Percentiles rank a stretch among this genome's conserved stretches.
Evolutionary conservation across 306 rosid species (phyloP).

Genomic region (Castanospermum australe): DNA sequence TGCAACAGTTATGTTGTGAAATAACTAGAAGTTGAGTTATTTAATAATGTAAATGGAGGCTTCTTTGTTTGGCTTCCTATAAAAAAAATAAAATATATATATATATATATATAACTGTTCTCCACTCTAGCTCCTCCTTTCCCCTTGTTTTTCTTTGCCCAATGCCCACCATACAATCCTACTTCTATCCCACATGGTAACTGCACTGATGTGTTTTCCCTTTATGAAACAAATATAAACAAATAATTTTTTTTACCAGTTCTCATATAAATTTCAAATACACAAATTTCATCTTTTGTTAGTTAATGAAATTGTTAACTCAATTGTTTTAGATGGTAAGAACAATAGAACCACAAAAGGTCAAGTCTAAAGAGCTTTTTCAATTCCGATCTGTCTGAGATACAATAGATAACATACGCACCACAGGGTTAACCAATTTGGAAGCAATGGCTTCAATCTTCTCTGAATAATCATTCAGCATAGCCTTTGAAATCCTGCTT

Average conservation of each 20-base stretch:
- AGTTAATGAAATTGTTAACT: not conserved
- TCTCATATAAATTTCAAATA: not conserved
- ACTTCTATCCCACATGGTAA: not conserved
- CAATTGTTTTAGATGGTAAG: not conserved
- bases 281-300: not conserved
- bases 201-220: not conserved
- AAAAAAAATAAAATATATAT: no score
- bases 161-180: not conserved
- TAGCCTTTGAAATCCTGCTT: constrained; percentile 77
- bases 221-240: not conserved
- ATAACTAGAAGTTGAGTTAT: not conserved
- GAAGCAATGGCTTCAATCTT: constrained; percentile 86
- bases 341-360: not conserved
- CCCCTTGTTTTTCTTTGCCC: not conserved
- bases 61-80: not conserved
- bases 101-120: not conserved
- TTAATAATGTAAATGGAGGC: not conserved
- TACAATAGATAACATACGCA: constrained; percentile 31
- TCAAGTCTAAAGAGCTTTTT: constrained; percentile 4
- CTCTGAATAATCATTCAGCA: constrained; percentile 72
- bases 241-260: not conserved
- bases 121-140: not conserved
- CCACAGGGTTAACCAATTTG: constrained; percentile 49
- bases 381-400: constrained; percentile 10
- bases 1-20: not conserved